Conservation (phyloP, 2,329 filamentous ascomycete species). For the Escovopsis weberi region DNA sequence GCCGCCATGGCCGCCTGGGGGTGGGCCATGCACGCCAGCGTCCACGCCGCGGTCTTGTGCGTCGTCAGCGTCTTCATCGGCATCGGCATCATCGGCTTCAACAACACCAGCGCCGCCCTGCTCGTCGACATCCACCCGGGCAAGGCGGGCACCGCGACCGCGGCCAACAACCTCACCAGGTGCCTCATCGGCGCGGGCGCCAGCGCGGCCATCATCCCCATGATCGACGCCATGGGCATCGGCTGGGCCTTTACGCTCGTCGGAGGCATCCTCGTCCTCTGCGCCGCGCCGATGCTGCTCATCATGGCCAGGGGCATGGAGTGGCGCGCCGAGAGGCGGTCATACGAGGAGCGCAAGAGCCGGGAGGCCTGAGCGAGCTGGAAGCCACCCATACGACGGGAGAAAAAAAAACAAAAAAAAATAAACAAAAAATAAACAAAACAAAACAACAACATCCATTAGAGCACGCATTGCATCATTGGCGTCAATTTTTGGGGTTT, state of each 20-base stretch:
- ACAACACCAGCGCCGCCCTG: constrained; percentile 36
- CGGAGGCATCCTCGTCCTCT: constrained; percentile 25
- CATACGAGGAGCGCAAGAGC: constrained; percentile 13
- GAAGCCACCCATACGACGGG: background rate
- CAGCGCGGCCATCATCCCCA: constrained; percentile 35
- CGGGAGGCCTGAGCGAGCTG: no score
- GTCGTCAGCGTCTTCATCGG: constrained; percentile 33
- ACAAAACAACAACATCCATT: no score
- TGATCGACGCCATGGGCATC: constrained; percentile 34
- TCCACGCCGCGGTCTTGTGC: constrained; percentile 30
- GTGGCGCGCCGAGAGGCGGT: constrained; percentile 25
- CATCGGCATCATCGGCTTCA: constrained; percentile 36
- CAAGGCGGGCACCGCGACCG: constrained; percentile 37
- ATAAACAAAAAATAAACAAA: background rate
- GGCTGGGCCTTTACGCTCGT: constrained; percentile 39
- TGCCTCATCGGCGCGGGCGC: constrained; percentile 40
- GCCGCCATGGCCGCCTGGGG: constrained; percentile 34
- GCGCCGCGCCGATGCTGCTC: constrained; percentile 24
- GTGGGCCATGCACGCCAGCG: constrained; percentile 31
- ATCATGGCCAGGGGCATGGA: constrained; percentile 27
- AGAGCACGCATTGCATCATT: background rate
- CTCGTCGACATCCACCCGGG: constrained; percentile 42
- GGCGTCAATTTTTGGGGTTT: background rate
- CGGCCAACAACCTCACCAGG: constrained; percentile 40
- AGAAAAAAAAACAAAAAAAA: constrained; percentile 1